Evolutionary conservation across 192 early-diverging fungal species (phyloP).

Genomic region (Piromyces finnis): DNA sequence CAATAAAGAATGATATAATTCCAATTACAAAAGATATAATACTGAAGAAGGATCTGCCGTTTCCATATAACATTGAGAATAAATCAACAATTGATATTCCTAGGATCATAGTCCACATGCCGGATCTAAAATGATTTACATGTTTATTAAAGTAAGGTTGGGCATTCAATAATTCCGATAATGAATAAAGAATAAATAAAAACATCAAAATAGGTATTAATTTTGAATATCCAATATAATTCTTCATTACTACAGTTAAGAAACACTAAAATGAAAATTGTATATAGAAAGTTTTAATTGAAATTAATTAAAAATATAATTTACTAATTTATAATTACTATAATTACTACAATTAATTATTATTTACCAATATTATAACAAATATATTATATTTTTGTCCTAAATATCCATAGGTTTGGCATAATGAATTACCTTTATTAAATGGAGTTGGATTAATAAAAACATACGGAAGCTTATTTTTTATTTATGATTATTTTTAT

Average conservation of each 20-base stretch:
- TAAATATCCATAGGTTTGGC: background rate
- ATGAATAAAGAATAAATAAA: background rate
- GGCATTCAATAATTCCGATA: background rate
- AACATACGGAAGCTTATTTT: background rate
- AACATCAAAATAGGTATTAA: background rate
- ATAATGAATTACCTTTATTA: background rate
- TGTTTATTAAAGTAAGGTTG: background rate
- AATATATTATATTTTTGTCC: background rate
- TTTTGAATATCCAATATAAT: background rate
- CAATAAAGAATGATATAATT: background rate
- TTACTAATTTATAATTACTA: no score
- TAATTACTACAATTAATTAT: no score
- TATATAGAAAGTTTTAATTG: no score
- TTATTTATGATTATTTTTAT: no score
- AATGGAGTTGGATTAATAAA: background rate
- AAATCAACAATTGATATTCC: background rate
- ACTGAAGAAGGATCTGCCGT: background rate
- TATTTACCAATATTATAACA: background rate
- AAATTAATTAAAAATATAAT: no score
- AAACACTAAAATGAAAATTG: no score
- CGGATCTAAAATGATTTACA: background rate
- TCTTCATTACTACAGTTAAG: no score
- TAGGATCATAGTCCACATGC: background rate
- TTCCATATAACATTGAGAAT: background rate
- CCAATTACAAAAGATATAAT: background rate